Percentiles rank a stretch among this genome's conserved stretches.
Conservation (phyloP, 2,329 filamentous ascomycete species). For the Biscogniauxia sp. region DNA sequence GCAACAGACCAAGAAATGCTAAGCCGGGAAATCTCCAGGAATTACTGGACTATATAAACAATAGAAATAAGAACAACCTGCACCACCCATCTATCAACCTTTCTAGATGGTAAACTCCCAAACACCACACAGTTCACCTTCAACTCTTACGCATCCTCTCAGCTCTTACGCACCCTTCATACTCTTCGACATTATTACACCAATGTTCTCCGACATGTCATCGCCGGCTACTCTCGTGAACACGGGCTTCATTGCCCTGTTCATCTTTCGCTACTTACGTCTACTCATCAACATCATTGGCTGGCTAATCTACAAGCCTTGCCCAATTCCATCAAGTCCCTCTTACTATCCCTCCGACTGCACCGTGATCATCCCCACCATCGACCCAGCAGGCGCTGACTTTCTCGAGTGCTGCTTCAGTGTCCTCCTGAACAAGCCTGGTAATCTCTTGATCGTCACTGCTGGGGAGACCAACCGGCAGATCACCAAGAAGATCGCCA, state of each 20-base stretch:
- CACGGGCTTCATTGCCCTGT: background rate
- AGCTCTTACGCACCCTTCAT: too few species aligned
- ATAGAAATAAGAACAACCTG: too few species aligned
- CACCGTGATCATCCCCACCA: constrained; percentile 52
- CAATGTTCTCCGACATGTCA: background rate
- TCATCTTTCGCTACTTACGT: constrained; percentile 1
- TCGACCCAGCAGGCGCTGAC: constrained; percentile 40
- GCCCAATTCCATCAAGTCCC: background rate
- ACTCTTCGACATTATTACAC: background rate
- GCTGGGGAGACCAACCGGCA: constrained; percentile 34
- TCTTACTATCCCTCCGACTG: constrained; percentile 35
- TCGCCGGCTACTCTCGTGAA: background rate
- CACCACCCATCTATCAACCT: too few species aligned
- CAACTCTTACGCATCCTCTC: too few species aligned
- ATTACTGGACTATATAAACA: too few species aligned
- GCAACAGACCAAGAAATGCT: too few species aligned
- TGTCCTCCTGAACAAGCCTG: constrained; percentile 39
- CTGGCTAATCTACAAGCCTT: background rate
- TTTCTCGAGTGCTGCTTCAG: constrained; percentile 43
- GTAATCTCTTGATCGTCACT: constrained; percentile 43
- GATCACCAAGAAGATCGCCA: constrained; percentile 15
- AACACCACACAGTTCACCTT: too few species aligned
- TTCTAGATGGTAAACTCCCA: too few species aligned
- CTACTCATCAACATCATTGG: constrained; percentile 1
- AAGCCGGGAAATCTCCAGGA: too few species aligned